Base-by-base conservation (phyloP, 2,329 filamentous ascomycete genomes). In the Fusarium fujikuroi region DNA sequence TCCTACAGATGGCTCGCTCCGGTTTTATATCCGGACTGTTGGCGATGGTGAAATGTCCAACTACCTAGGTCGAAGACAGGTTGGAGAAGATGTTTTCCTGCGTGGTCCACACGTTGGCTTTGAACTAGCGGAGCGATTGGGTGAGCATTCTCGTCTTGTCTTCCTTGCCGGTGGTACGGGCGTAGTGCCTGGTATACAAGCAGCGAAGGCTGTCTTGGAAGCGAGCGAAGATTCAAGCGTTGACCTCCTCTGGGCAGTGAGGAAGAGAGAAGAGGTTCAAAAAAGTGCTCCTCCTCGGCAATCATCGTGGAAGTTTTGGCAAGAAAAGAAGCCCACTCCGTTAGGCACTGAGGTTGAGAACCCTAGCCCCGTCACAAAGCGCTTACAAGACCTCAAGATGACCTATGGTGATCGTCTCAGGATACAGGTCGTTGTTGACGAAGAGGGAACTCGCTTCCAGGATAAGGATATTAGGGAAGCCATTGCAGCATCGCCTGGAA, bases 151-250 rank as follows among this genome's bases (percentile, higher is more conserved):
- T 28, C 77, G 77, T n/a, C 86, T 98, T 6, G 85, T 98, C 4
- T 97, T 98, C 78, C 84, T 98, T 28, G 96, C 95, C 3, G 96
- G 95, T 4, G 96, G 96, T 0, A 99, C 96, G 0, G 95, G 96
- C 2, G 93, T 99, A 76, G 95, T 94, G 21, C 94, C 95, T 1
- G 96, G 95, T 12, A 83, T 98, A 81, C 95, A 98, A 82, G 89
- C 92, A 44, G 93, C 91, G 4, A 84, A 91, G 69, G 89, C 89
- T 2, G 81, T 95, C 16, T 83, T 91, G 8, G 81, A 86, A 67
- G 74, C 80, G 25, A 69, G 71, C 25, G 63, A 73, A 21, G 68
- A 74, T 7, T 63, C 81, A 1, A 77, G 44, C 2, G 88, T 97
- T 61, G 88, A 89, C 54, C 91, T 98, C 34, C 83, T 98, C 2